These are phyloP conservation scores for Leccinellum albellum DNA, from an alignment of 768 basidiomycete genomes.

Conservation along the genomic window DNA sequence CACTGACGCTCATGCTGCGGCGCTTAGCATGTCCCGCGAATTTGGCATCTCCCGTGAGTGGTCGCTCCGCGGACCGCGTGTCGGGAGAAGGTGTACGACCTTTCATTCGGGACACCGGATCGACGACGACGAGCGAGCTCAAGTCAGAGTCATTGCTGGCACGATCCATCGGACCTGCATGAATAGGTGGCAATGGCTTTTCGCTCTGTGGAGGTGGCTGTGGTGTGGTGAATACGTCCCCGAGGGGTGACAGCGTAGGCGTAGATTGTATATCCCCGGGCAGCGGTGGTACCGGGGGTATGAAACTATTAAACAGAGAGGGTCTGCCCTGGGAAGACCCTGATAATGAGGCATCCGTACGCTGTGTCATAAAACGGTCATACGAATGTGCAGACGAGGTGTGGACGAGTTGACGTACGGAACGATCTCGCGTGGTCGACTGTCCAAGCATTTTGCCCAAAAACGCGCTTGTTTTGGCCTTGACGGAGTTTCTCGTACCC, in stretches of 20 bases:
- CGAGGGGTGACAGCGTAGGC: constrained; percentile 41
- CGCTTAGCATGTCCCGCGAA: constrained; percentile 42
- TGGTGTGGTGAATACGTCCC: constrained; percentile 48
- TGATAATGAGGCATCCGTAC: constrained; percentile 47
- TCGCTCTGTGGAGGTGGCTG: constrained; percentile 34
- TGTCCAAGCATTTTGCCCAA: constrained; percentile 77
- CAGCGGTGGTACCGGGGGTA: constrained; percentile 44
- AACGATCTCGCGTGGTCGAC: constrained; percentile 61
- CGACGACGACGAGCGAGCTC: constrained; percentile 55
- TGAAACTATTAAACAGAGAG: constrained; percentile 36
- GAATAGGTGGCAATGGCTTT: constrained; percentile 67
- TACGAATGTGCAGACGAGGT: constrained; percentile 7
- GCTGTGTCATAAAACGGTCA: constrained; percentile 40
- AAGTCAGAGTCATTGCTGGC: constrained; percentile 47
- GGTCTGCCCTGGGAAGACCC: constrained; percentile 23
- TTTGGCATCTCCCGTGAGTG: constrained; percentile 25
- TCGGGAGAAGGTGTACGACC: constrained; percentile 31
- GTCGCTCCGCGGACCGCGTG: constrained; percentile 26
- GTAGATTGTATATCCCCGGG: constrained; percentile 42
- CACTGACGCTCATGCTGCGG: constrained; percentile 71
- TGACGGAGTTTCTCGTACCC: constrained; percentile 57
- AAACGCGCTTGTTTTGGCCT: constrained; percentile 78
- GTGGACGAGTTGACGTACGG: constrained; percentile 40
- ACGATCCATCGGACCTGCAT: constrained; percentile 31
- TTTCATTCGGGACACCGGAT: constrained; percentile 41